phyloP scores from a whole-genome alignment of 345 rosid species.

The Kandelia obovata region DNA sequence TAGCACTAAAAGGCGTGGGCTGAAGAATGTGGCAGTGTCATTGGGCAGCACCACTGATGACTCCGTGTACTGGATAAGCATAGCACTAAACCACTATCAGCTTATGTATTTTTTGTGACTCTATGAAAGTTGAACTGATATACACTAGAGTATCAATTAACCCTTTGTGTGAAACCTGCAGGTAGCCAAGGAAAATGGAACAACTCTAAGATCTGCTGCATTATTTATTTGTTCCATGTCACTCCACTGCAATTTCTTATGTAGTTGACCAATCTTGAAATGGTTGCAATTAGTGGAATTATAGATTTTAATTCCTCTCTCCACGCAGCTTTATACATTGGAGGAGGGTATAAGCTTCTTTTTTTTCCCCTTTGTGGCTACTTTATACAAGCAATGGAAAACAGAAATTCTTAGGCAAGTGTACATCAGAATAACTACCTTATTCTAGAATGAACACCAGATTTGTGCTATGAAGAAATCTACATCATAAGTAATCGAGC shows the following conservation, averaged over 20 bases:
- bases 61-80: constrained; percentile 66
- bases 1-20: constrained; percentile 63
- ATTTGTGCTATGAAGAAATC: no score
- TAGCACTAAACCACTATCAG: not conserved
- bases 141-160: not conserved
- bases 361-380: no score
- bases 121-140: not conserved
- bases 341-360: constrained; percentile 43
- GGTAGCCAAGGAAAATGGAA: constrained; percentile 72
- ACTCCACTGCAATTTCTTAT: constrained; percentile 26
- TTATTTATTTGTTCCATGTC: constrained; percentile 67
- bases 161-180: constrained; percentile 6
- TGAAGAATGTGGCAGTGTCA: constrained; percentile 61
- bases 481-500: no score
- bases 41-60: constrained; percentile 66
- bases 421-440: no score
- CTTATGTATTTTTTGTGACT: not conserved
- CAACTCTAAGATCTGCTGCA: constrained; percentile 64
- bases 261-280: not conserved
- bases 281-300: not conserved
- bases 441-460: no score
- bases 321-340: constrained; percentile 53
- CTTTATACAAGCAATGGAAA: not conserved
- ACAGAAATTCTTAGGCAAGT: no score
- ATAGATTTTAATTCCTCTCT: not conserved